Base-by-base conservation (phyloP, 2,329 filamentous ascomycete genomes). In the Fusarium armeniacum region DNA sequence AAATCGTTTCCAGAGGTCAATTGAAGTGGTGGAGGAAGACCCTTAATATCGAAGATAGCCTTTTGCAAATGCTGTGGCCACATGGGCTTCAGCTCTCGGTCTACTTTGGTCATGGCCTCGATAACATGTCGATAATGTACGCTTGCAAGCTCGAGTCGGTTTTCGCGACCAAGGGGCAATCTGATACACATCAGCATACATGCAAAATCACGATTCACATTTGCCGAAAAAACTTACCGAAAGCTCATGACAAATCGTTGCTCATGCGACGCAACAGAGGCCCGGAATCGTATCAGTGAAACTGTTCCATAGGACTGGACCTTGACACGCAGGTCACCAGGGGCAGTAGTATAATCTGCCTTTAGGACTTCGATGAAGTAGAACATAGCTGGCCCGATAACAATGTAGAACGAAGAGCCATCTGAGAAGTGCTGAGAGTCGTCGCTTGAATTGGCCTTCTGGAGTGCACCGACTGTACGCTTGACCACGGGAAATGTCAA, bases 51-150 rank as follows among this genome's bases (percentile, higher is more conserved):
- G 68, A 88, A 88, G 6, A 87, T 82, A 41, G 80, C 79, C 36
- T 83, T 82, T 67, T 87, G 86, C 76, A 86, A 83, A 38, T 85
- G 79, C 54, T 86, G 83, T 12, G 86, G 86, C 86, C 86, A 89
- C 61, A 84, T 85, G 0, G 86, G 86, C 72, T 87, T 88, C 45
- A 89, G 76, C 57, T 83, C 85, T 38, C 85, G 83, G 71, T 89
- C 86, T 30, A 83, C 82, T 57, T 83, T 86, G 58, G 85, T 85
- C 33, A 89, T 78, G 3, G 82, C 85, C 53, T 84, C 83, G 46
- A 88, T 84, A 46, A 88, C 85, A 40, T 82, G 83, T 32, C 85
- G 82, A 71, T 86, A 86, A 71, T 85, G 82, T 28, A 84, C 80
- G 69, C 86, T 88, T 13, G 86, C 84, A 22, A 88, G 80, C 57